Conservation (phyloP, 768 basidiomycete species). For the Suillus sp. region DNA sequence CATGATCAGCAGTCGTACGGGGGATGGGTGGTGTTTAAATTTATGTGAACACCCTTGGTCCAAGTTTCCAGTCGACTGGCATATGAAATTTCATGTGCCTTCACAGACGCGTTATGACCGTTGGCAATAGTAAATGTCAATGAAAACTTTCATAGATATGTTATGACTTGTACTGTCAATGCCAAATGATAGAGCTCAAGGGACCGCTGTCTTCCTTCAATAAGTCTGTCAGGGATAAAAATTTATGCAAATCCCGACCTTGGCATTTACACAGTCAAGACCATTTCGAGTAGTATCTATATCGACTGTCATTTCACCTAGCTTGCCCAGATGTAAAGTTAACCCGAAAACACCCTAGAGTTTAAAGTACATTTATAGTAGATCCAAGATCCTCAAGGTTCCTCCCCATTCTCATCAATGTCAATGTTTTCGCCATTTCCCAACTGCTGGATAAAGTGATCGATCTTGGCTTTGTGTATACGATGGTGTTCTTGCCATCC, state of each 20-base stretch:
- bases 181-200: background rate
- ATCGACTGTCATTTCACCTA: background rate
- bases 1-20: background rate
- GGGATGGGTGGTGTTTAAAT: background rate
- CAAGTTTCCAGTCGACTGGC: background rate
- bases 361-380: background rate
- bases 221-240: background rate
- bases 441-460: constrained; percentile 70
- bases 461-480: constrained; percentile 85
- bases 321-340: background rate
- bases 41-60: background rate
- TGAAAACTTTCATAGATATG: background rate
- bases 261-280: background rate
- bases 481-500: constrained; percentile 93
- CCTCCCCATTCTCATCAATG: constrained; percentile 27
- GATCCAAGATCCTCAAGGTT: constrained; percentile 26
- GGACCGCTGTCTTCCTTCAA: background rate
- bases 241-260: background rate
- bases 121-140: background rate
- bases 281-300: background rate
- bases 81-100: constrained; percentile 5
- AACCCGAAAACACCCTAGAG: background rate
- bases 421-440: constrained; percentile 57
- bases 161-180: background rate
- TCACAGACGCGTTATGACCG: constrained; percentile 2